Evolutionary conservation across 2,329 filamentous ascomycete species (phyloP), one percentile per base, ranked within the genome.

Genomic region (Pseudocercospora macadamiae): DNA sequence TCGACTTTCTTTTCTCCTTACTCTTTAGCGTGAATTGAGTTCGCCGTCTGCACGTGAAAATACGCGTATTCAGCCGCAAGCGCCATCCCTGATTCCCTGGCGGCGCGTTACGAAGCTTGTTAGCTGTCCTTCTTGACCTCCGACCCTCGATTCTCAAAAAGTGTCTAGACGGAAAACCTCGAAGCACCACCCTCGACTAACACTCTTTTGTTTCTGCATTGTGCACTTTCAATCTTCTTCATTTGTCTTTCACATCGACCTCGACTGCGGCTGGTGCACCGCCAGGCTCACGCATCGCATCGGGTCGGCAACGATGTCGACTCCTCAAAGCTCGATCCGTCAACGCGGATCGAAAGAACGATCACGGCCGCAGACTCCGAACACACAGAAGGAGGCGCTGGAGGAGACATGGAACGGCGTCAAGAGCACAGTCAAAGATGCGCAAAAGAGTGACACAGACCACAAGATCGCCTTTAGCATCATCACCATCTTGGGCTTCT

Each of bases 401-500:
- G 68, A 73, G 37, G 74, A 73, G 23, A 75, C 74, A 70, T 76
- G 77, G 61, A 68, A 71, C 34, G 70, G 71, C 19, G 66, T 73
- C 21, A 77, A 76, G 66, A 71, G 70, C 39, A 55, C 54, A 42
- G 60, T 59, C 30, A 68, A 72, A 59, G 65, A 68, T 51, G 47
- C 26, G 63, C 65, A n/a, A 66, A 64, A 18, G n/a, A 70, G 61
- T 6, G 89, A 96, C 76, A 88, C 86, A 82, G 90, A 96, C 70
- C 96, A 97, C 81, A 87, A 89, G 82, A 76, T 95, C 65, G 90
- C 86, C 62, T 83, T 97, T 60, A 76, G 77, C 28, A 73, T 96
- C 66, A 87, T 96, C 72, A 97, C 93, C 1, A 70, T 86, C 25
- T 79, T 97, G 66, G 93, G 91, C 51, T 97, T 99, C 72, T 72